Evolutionary conservation across 768 basidiomycete genomes (phyloP).

Genomic region (Boletus sensibilis): DNA sequence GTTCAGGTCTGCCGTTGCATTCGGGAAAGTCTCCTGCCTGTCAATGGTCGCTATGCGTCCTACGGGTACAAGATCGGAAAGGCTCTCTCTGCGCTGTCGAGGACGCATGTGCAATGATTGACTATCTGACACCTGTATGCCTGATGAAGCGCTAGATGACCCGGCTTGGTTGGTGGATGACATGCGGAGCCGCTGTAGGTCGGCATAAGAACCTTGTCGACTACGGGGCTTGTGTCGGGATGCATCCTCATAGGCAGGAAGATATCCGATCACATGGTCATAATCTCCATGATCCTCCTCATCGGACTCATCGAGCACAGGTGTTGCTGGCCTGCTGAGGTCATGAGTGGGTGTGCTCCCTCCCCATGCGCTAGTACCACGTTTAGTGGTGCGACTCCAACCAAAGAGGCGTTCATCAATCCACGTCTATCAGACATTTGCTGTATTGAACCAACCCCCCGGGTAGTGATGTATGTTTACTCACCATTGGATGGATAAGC

Average conservation of each 20-base stretch:
- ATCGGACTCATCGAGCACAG: slow-evolving; percentile 78
- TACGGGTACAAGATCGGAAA: slow-evolving; percentile 65
- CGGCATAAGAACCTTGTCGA: slow-evolving; percentile 76
- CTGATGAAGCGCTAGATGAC: slow-evolving; percentile 12
- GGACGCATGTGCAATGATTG: slow-evolving; percentile 49
- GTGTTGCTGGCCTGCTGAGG: slow-evolving; percentile 63
- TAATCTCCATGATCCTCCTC: slow-evolving; percentile 91
- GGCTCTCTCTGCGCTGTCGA: slow-evolving; percentile 58
- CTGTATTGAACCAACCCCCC: neutral
- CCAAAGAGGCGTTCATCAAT: slow-evolving; percentile 93
- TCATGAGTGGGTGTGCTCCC: slow-evolving; percentile 55
- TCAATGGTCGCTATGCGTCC: slow-evolving; percentile 61
- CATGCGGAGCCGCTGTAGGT: slow-evolving; percentile 67
- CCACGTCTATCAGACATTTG: slow-evolving; percentile 57
- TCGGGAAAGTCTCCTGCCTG: slow-evolving; percentile 53
- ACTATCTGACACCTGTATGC: slow-evolving; percentile 29
- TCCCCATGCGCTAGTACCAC: slow-evolving; percentile 88
- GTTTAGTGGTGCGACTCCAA: slow-evolving; percentile 75
- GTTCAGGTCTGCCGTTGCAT: slow-evolving; percentile 69
- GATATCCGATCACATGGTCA: slow-evolving; percentile 76
- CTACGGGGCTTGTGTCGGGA: slow-evolving; percentile 49
- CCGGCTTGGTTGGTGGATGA: slow-evolving; percentile 17
- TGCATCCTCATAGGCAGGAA: slow-evolving; percentile 51
- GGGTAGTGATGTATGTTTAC: slow-evolving; percentile 27
- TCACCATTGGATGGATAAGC: slow-evolving; percentile 82